A percentile compares a stretch with the other conserved stretches of the same genome.
These are phyloP conservation scores for Aspergillus incahuasiensis DNA, from an alignment of 495 filamentous ascomycete species.

Conservation along the genomic window DNA sequence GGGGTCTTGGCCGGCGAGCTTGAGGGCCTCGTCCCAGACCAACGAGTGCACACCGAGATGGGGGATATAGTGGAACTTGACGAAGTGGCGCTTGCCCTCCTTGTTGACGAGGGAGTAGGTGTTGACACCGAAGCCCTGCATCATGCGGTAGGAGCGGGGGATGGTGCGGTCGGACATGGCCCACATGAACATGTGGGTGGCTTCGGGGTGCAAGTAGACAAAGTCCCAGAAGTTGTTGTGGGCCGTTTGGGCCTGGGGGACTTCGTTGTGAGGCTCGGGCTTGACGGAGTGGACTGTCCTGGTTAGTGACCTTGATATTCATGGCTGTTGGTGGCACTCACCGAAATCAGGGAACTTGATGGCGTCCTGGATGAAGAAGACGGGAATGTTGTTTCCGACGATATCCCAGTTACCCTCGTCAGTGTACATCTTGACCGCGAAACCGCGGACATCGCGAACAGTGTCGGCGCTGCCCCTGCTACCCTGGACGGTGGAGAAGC, in stretches of 20 bases:
- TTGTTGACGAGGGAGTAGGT: slow-evolving; percentile 71
- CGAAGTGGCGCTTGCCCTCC: slow-evolving; percentile 66
- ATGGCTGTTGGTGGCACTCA: neutral
- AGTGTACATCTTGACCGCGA: slow-evolving; percentile 73
- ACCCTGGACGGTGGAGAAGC: slow-evolving; percentile 81
- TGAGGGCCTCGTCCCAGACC: slow-evolving; percentile 85
- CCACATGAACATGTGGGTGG: slow-evolving; percentile 67
- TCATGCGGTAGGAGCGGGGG: slow-evolving; percentile 78
- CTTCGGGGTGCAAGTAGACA: slow-evolving; percentile 54
- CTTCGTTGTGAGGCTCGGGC: slow-evolving; percentile 76
- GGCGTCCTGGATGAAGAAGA: slow-evolving; percentile 74
- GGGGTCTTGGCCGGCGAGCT: slow-evolving; percentile 75
- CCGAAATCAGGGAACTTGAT: slow-evolving; percentile 55
- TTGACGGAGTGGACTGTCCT: slow-evolving; percentile 73
- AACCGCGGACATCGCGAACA: slow-evolving; percentile 76
- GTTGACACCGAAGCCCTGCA: slow-evolving; percentile 90
- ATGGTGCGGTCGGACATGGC: slow-evolving; percentile 75
- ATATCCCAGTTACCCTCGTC: slow-evolving; percentile 59
- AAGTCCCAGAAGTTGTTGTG: slow-evolving; percentile 65
- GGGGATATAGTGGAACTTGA: slow-evolving; percentile 80
- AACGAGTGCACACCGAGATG: slow-evolving; percentile 78
- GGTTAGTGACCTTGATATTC: neutral
- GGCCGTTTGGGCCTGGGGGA: slow-evolving; percentile 55
- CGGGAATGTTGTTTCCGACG: slow-evolving; percentile 71
- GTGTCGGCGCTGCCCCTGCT: slow-evolving; percentile 74